Base-by-base conservation (phyloP, 768 basidiomycete genomes). In the Amanita muscaria region DNA sequence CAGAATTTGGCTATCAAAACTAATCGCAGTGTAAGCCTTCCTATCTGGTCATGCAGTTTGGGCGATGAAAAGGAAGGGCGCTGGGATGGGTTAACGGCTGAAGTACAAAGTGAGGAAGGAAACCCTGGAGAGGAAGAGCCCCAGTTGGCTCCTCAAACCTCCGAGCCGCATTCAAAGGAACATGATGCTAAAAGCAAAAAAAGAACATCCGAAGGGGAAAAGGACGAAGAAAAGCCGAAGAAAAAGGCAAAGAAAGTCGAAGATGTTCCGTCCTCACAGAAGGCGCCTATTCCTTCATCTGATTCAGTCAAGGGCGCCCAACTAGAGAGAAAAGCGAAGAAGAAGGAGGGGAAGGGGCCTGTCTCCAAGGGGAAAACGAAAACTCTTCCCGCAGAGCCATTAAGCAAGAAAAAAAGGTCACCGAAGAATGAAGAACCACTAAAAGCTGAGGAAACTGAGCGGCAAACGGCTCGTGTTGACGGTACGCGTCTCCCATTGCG, bases 1-100 rank as follows among this genome's bases (percentile, higher is more conserved):
- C 89, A 93, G 56, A 82, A 78, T 46, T 62, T 99, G 15, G 75
- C 88, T 51, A 78, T 99, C 66, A 98, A 98, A 65, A 94, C 91
- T 1, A 87, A 79, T 52, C 77, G 76, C 9, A 88, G 86, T 42
- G 70, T 80, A 25, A 79, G 83, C 51, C 64, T 99, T n/a, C 96
- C 96, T 4, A 80, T 99, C 57, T 99, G 92, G 90, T 76, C 70
- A 16, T 88, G 84, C 59, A 66, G 72, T 4, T 70, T 96, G n/a
- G 79, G 80, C 23, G 74, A 66, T 10, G 64, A 57, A 3, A 72
- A 74, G 35, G 76, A 72, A 12, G 78, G 74, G 5, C 65, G 82
- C 21, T 88, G 83, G 79, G 67, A 71, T 35, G 76, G 74, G 0
- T 53, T 77, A 22, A 58, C 56, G 6, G 62, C 58, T 1, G 54